These are phyloP conservation scores for Schizochytrium sp. DNA, from an alignment of 108 stramenopile species.

Conservation along the genomic window DNA sequence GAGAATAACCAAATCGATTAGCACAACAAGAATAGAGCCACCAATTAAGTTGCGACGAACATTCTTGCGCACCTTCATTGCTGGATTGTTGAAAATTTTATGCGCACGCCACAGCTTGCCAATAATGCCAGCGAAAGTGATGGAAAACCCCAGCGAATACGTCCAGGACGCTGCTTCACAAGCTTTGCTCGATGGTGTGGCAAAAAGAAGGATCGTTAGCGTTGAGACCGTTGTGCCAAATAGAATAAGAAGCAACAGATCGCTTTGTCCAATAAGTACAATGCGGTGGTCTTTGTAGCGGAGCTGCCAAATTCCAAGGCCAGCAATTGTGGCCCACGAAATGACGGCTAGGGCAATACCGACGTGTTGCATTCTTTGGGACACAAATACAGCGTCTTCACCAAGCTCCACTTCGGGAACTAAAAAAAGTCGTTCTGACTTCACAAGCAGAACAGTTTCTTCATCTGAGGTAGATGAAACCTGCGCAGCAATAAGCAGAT, in stretches of 20 bases:
- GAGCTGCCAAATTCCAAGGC: background rate
- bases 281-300: background rate
- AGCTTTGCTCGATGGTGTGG: background rate
- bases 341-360: constrained; percentile 21
- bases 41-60: background rate
- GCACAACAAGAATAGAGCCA: background rate
- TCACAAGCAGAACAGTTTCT: background rate
- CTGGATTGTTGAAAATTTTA: constrained; percentile 36
- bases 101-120: constrained; percentile 39
- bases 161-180: constrained; percentile 46
- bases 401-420: background rate
- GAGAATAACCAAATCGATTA: constrained; percentile 14
- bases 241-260: background rate
- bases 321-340: background rate
- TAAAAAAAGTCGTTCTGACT: background rate
- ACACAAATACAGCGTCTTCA: background rate
- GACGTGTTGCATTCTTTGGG: background rate
- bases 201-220: background rate
- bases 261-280: constrained; percentile 8
- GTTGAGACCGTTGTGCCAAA: constrained; percentile 12
- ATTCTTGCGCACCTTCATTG: constrained; percentile 38
- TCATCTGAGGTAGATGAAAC: background rate
- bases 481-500: background rate
- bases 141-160: constrained; percentile 45
- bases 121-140: constrained; percentile 27